These are phyloP conservation scores for Suillus clintonianus DNA, from an alignment of 768 basidiomycete genomes.

Conservation along the genomic window DNA sequence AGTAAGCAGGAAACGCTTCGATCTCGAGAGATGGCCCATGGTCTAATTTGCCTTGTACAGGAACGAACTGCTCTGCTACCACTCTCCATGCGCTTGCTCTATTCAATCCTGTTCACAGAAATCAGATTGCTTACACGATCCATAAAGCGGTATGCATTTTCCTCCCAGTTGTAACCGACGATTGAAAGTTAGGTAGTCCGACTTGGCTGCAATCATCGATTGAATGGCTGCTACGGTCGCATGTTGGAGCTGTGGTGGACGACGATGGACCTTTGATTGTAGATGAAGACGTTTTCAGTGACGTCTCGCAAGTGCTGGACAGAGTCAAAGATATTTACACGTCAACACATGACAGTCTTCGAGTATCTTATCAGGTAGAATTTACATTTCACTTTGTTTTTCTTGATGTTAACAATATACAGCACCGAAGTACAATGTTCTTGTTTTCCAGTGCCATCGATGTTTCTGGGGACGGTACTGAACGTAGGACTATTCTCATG, in stretches of 20 bases:
- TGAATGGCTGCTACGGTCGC: slow-evolving; percentile 31
- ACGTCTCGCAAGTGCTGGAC: slow-evolving; percentile 41
- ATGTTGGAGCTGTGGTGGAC: slow-evolving; percentile 17
- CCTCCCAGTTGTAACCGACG: neutral
- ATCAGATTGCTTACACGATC: slow-evolving; percentile 65
- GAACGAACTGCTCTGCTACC: slow-evolving; percentile 55
- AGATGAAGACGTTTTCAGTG: slow-evolving; percentile 43
- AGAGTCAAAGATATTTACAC: slow-evolving; percentile 53
- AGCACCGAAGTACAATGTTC: slow-evolving; percentile 48
- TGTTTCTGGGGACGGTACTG: slow-evolving; percentile 3
- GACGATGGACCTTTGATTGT: slow-evolving; percentile 30
- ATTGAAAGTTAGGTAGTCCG: slow-evolving; percentile 35
- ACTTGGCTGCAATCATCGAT: slow-evolving; percentile 28
- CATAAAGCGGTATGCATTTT: slow-evolving; percentile 53
- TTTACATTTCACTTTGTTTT: slow-evolving; percentile 6
- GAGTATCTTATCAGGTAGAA: slow-evolving; percentile 45
- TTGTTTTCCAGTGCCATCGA: slow-evolving; percentile 30
- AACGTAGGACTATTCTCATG: slow-evolving; percentile 31
- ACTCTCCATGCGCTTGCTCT: slow-evolving; percentile 57
- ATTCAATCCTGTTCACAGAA: slow-evolving; percentile 63
- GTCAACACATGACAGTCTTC: slow-evolving; percentile 49
- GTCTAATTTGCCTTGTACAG: slow-evolving; percentile 34
- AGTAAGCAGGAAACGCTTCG: slow-evolving; percentile 34
- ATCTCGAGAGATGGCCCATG: neutral
- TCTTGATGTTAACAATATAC: neutral